Percentiles rank a stretch among this genome's conserved stretches.
These are phyloP conservation scores for Cyberlindnera sargentensis DNA, from an alignment of 805 yeast genomes.

Conservation along the genomic window DNA sequence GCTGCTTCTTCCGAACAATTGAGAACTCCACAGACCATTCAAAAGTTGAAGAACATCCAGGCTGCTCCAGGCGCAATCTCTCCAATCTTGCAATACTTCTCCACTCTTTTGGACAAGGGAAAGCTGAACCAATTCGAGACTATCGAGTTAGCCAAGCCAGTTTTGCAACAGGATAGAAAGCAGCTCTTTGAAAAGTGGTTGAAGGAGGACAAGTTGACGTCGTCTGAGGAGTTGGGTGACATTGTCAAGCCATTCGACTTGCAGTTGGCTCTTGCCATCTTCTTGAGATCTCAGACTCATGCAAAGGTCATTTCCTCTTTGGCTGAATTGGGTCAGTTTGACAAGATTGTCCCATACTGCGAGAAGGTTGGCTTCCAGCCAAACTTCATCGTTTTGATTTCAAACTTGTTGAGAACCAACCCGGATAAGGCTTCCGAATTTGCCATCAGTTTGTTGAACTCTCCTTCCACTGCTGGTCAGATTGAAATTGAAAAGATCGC, in stretches of 20 bases:
- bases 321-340: constrained; percentile 95
- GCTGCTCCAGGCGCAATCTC: constrained; percentile 93
- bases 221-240: constrained; percentile 97
- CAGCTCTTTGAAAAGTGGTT: constrained; percentile 94
- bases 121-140: constrained; percentile 89
- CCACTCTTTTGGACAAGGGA: constrained; percentile 87
- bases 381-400: constrained; percentile 82
- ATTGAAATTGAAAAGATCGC: constrained; percentile 82
- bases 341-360: constrained; percentile 90
- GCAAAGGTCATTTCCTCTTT: constrained; percentile 85
- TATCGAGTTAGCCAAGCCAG: constrained; percentile 91
- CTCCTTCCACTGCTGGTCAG: constrained; percentile 48
- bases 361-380: constrained; percentile 85
- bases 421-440: constrained; percentile 99
- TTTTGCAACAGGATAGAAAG: constrained; percentile 89
- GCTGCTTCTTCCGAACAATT: constrained; percentile 93
- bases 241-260: constrained; percentile 83
- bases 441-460: constrained; percentile 74
- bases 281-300: constrained; percentile 74
- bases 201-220: constrained; percentile 87
- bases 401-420: constrained; percentile 81
- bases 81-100: constrained; percentile 88
- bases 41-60: constrained; percentile 83
- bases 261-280: constrained; percentile 84
- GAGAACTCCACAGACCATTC: constrained; percentile 91